Evolutionary conservation across 352 stramenopile genomes (phyloP).

Genomic region (Globisporangium perplexum): DNA sequence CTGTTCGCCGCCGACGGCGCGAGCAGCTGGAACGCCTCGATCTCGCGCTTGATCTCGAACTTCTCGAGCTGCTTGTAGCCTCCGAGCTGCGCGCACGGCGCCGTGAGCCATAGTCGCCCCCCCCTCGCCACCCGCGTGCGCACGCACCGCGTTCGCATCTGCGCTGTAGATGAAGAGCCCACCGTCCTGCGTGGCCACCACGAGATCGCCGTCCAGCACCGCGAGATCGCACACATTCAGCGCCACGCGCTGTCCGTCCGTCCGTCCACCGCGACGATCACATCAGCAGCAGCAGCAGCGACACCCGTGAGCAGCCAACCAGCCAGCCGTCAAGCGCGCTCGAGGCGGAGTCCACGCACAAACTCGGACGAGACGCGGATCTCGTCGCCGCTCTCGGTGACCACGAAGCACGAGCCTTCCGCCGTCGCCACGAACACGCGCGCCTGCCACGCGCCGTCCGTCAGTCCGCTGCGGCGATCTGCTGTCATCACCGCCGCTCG

Average conservation of each 20-base stretch:
- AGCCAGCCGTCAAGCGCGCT: neutral
- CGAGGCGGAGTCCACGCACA: slow-evolving; percentile 22
- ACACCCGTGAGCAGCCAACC: neutral
- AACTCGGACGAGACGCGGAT: slow-evolving; percentile 58
- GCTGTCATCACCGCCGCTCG: neutral
- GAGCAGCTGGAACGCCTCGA: slow-evolving; percentile 47
- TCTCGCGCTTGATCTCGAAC: slow-evolving; percentile 50
- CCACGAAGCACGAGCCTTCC: slow-evolving; percentile 61
- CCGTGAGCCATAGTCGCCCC: neutral
- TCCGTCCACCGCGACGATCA: neutral
- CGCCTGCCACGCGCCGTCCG: slow-evolving; percentile 17
- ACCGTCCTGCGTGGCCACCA: slow-evolving; percentile 64
- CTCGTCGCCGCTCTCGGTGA: slow-evolving; percentile 39
- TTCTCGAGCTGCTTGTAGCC: slow-evolving; percentile 46
- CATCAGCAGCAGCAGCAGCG: neutral
- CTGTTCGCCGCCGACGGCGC: neutral
- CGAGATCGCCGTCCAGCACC: slow-evolving; percentile 42
- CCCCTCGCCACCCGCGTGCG: neutral
- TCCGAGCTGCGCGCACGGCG: slow-evolving; percentile 20
- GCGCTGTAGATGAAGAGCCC: slow-evolving; percentile 43
- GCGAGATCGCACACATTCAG: slow-evolving; percentile 66
- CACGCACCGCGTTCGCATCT: slow-evolving; percentile 23
- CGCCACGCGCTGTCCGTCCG: slow-evolving; percentile 32
- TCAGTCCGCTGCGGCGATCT: neutral
- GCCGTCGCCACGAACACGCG: slow-evolving; percentile 71